Evolutionary conservation across 2,329 filamentous ascomycete genomes (phyloP).

Genomic region (Claviceps quebecensis): DNA sequence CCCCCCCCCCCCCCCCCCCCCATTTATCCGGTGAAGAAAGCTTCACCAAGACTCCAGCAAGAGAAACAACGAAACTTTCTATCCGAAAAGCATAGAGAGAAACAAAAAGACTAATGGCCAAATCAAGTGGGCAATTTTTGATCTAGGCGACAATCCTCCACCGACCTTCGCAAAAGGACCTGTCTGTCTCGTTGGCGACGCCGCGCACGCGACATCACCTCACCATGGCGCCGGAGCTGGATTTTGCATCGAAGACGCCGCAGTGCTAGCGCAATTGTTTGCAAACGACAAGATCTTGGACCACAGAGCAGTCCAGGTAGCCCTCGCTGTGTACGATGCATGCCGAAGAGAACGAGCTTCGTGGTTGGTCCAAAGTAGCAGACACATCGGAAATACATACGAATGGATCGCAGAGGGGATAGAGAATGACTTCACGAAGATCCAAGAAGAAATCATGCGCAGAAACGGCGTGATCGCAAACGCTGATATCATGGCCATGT

Average conservation of each 20-base stretch:
- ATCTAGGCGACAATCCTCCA: conserved; percentile 4
- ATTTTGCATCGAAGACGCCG: conserved; percentile 4
- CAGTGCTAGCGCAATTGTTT: conserved; percentile 3
- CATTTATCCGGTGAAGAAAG: no score
- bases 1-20: no score
- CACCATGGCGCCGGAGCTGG: conserved; percentile 5
- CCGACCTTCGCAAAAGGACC: not conserved
- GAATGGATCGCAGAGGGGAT: conserved; percentile 7
- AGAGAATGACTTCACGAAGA: conserved; percentile 4
- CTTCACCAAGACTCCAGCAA: not conserved
- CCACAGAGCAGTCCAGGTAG: not conserved
- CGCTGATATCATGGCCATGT: conserved; percentile 2
- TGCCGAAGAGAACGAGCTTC: not conserved
- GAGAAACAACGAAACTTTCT: not conserved
- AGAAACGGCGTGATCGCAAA: conserved; percentile 4
- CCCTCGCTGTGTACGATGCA: not conserved
- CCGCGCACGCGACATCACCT: conserved; percentile 5
- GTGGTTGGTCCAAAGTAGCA: conserved; percentile 5
- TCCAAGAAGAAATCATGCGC: conserved; percentile 5
- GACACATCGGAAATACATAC: conserved; percentile 6
- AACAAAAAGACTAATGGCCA: not conserved
- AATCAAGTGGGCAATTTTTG: conserved; percentile 5
- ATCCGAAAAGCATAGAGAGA: not conserved
- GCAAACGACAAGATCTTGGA: not conserved
- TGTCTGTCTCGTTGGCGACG: conserved; percentile 6